Evolutionary conservation across 106 monocot species (phyloP), one percentile per base, ranked within the genome.

Genomic region (Posidonia australis): DNA sequence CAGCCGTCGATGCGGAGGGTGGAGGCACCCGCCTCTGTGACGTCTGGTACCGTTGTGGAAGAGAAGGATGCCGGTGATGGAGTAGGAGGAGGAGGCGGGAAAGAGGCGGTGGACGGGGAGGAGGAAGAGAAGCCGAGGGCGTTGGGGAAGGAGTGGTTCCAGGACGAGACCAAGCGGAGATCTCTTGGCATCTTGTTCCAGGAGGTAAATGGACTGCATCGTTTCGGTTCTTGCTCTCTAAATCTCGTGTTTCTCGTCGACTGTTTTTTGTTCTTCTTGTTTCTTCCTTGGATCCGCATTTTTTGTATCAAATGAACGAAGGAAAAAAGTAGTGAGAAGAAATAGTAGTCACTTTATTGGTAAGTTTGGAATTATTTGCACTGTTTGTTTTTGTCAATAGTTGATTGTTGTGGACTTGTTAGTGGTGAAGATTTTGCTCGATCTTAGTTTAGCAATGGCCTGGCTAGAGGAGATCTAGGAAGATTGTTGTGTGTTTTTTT

Each of bases 181-280:
- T 66, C 66, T 4, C 66, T 66, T 21, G 20, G 53, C 10, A 32
- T 66, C 28, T 49, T 66, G n/a, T 66, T 66, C 66, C 18, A 13
- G 66, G 66, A 66, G 66, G 66, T 66, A 31, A 32, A 3, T 16
- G 23, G 21, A 13, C 14, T 5, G 36, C 36, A 36, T 36, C n/a
- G 20, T 43, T 48, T 26, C 48, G 16, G 2, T 28, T 46, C 13
- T 13, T 46, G 21, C 1, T 23, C 24, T 48, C 46, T 24, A 46
- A 11, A 44, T 64, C 46, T 47, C 27, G 19, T 24, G 24, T 43
- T 62, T 45, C 18, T 20, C 2, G 1, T 62, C 42, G 3, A 2
- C 4, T 20, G 0, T 62, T 62, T 62, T 29, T 44, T 44, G 13
- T 62, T 43, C 13, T 49, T 54, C 23, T 22, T 54, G 21, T 11